phyloP scores from a whole-genome alignment of 177 flowering plant species.

The Tripterygium wilfordii region DNA sequence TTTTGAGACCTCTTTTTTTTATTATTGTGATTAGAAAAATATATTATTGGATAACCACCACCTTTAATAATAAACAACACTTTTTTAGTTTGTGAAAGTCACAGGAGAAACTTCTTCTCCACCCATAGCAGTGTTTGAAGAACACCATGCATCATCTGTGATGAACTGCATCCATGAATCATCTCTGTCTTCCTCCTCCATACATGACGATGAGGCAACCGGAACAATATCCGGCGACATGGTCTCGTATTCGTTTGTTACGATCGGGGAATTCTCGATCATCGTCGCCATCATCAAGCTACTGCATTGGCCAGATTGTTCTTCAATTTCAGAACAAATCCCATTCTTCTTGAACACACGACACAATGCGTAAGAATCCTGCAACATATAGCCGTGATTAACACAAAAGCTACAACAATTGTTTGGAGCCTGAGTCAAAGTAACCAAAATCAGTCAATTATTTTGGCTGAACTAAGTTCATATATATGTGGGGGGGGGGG shows the following conservation, averaged over 20 bases:
- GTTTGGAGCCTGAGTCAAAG: too few relatives aligned
- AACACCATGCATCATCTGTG: constrained; percentile 73
- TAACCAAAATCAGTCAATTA: too few relatives aligned
- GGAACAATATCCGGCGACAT: constrained; percentile 70
- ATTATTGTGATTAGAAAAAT: too few relatives aligned
- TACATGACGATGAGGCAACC: constrained; percentile 44
- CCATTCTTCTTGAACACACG: constrained; percentile 85
- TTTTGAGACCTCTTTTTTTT: too few relatives aligned
- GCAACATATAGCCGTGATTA: constrained; percentile 13
- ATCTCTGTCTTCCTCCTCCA: constrained; percentile 69
- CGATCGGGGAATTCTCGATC: constrained; percentile 27
- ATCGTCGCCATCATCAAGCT: constrained; percentile 23
- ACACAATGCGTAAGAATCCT: constrained; percentile 78
- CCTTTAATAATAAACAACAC: too few relatives aligned
- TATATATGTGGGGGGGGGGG: too few relatives aligned
- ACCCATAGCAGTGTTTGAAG: constrained; percentile 23
- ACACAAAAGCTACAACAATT: too few relatives aligned
- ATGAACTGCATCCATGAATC: constrained; percentile 92
- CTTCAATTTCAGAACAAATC: constrained; percentile 45
- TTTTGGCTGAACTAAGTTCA: too few relatives aligned
- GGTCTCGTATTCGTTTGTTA: constrained; percentile 36
- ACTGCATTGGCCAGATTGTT: constrained; percentile 52
- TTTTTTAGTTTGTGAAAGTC: constrained; percentile 9
- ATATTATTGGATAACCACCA: too few relatives aligned
- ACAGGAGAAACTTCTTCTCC: constrained; percentile 27